phyloP scores from a whole-genome alignment of 2,329 filamentous ascomycete genomes.

The Clonostachys sp. region DNA sequence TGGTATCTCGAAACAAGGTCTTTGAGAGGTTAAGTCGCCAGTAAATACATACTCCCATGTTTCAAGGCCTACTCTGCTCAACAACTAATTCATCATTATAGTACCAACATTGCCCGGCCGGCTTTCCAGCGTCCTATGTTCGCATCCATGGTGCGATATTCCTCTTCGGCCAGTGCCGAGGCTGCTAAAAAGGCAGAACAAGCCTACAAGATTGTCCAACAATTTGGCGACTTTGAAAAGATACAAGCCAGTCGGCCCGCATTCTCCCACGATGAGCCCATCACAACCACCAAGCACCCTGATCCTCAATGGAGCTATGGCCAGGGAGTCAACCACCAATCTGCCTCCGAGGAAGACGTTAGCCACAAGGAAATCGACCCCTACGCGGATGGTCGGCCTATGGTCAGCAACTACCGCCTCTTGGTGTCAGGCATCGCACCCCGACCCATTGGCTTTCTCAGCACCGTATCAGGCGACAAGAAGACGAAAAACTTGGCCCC shows the following conservation, averaged over 20 bases:
- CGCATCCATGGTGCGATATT: neutral
- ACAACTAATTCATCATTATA: too few species aligned
- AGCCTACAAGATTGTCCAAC: conserved; percentile 12
- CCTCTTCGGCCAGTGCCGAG: neutral
- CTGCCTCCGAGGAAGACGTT: conserved; percentile 12
- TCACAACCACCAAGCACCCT: conserved; percentile 18
- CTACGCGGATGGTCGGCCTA: conserved; percentile 62
- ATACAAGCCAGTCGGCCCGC: conserved; percentile 12
- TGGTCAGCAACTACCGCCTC: conserved; percentile 78
- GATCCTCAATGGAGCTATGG: conserved; percentile 47
- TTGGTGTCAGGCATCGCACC: conserved; percentile 77
- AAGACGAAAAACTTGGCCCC: conserved; percentile 67
- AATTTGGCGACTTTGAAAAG: conserved; percentile 12
- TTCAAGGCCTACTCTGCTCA: too few species aligned
- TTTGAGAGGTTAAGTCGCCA: too few species aligned
- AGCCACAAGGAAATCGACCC: conserved; percentile 74
- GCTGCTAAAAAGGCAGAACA: conserved; percentile 3
- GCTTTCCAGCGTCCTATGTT: too few species aligned
- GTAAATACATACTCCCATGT: too few species aligned
- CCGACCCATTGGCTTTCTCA: conserved; percentile 64
- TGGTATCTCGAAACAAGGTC: too few species aligned
- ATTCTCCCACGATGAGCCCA: conserved; percentile 13
- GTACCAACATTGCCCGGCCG: too few species aligned
- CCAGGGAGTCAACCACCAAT: conserved; percentile 16
- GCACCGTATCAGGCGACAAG: conserved; percentile 52